A percentile compares a stretch with the other conserved stretches of the same genome.
Evolutionary conservation across 148 eudicot genomes (phyloP).

Genomic region (Cornus suecica): DNA sequence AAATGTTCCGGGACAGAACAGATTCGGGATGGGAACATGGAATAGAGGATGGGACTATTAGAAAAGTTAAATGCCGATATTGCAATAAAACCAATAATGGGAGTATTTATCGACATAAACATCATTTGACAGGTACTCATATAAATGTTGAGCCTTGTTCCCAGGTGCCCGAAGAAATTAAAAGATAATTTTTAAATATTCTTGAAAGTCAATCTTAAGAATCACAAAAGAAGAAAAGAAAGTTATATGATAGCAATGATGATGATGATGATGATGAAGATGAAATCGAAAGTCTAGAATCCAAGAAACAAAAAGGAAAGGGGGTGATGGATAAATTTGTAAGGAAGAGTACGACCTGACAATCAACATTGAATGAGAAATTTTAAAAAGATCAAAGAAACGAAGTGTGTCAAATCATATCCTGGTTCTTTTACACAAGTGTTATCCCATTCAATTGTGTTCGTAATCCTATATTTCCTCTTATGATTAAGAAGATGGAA

Average conservation of each 20-base stretch:
- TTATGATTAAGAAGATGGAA: neutral
- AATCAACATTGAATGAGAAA: neutral
- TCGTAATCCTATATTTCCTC: neutral
- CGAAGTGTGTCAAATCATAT: neutral
- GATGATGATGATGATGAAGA: no score
- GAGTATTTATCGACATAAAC: no score
- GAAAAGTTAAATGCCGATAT: no score
- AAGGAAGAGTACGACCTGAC: neutral
- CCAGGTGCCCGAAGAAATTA: no score
- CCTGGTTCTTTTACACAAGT: neutral
- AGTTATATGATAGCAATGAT: neutral
- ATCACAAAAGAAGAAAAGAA: neutral
- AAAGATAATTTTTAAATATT: no score
- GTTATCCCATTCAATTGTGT: conserved; percentile 11
- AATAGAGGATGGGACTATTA: no score
- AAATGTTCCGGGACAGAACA: no score
- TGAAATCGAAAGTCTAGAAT: neutral
- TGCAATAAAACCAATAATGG: no score
- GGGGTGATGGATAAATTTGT: neutral
- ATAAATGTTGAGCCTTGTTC: no score
- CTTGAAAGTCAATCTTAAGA: neutral
- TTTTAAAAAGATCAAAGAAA: neutral
- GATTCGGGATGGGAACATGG: no score
- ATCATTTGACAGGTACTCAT: no score
- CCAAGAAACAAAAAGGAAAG: neutral